These are phyloP conservation scores for Neoarthrinium moseri DNA, from an alignment of 2,329 filamentous ascomycete genomes.

Conservation along the genomic window DNA sequence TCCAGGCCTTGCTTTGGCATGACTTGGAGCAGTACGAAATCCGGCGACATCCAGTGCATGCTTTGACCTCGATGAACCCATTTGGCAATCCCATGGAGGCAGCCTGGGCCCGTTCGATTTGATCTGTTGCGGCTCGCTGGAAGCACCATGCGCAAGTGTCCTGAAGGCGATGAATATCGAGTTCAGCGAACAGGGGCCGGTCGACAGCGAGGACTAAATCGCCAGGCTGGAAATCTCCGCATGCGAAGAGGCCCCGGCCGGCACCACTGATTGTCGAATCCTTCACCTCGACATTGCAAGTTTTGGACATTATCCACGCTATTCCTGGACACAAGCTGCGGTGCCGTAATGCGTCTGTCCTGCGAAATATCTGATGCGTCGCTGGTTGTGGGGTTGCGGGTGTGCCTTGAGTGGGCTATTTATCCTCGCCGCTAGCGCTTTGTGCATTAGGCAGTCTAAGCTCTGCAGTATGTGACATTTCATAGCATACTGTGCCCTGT, in stretches of 20 bases:
- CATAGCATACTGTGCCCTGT: too few relatives aligned
- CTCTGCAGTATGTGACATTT: too few relatives aligned
- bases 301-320: neutral
- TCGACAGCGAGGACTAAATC: constrained; percentile 20
- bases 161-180: constrained; percentile 18
- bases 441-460: constrained; percentile 1
- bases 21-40: constrained; percentile 26
- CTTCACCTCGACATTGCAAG: constrained; percentile 17
- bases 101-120: constrained; percentile 13
- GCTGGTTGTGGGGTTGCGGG: neutral
- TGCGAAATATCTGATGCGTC: neutral
- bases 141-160: constrained; percentile 28
- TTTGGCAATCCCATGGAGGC: constrained; percentile 23
- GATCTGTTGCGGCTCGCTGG: constrained; percentile 21
- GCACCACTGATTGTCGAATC: constrained; percentile 18
- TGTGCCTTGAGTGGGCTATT: neutral
- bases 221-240: constrained; percentile 21
- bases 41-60: constrained; percentile 21
- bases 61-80: constrained; percentile 21
- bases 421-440: neutral
- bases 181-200: constrained; percentile 23
- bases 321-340: neutral
- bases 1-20: constrained; percentile 27
- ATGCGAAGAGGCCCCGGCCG: constrained; percentile 25
- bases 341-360: neutral